phyloP scores from a whole-genome alignment of 2,329 filamentous ascomycete species.

The Exutisphaerella laricina region DNA sequence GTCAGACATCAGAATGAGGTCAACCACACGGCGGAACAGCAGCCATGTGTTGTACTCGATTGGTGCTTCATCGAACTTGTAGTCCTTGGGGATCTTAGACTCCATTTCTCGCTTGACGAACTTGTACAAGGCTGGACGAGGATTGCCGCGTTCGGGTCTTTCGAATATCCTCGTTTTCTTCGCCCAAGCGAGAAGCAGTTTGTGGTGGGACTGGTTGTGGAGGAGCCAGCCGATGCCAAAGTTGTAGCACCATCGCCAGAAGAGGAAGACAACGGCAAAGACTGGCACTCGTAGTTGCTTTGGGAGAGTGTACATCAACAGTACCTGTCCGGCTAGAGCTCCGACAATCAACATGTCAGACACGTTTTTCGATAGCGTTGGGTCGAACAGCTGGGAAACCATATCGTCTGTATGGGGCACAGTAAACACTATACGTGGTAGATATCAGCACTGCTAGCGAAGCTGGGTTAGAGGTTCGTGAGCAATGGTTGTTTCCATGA shows the following conservation, averaged over 20 bases:
- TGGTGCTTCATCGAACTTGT: slow-evolving; percentile 85
- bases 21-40: slow-evolving; percentile 88
- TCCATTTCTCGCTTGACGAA: slow-evolving; percentile 86
- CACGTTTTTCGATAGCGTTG: slow-evolving; percentile 89
- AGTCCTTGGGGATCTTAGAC: slow-evolving; percentile 89
- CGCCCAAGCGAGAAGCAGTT: slow-evolving; percentile 80
- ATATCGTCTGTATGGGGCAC: slow-evolving; percentile 97
- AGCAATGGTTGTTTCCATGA: slow-evolving; percentile 5
- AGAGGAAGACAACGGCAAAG: slow-evolving; percentile 78
- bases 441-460: slow-evolving; percentile 24
- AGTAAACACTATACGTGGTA: slow-evolving; percentile 66
- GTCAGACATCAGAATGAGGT: slow-evolving; percentile 97
- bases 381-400: slow-evolving; percentile 94
- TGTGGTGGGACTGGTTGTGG: slow-evolving; percentile 83
- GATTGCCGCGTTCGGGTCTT: slow-evolving; percentile 74
- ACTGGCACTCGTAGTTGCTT: slow-evolving; percentile 62
- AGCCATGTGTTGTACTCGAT: slow-evolving; percentile 99
- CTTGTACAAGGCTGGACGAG: slow-evolving; percentile 73
- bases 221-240: slow-evolving; percentile 87
- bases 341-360: slow-evolving; percentile 76
- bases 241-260: slow-evolving; percentile 92
- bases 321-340: slow-evolving; percentile 69
- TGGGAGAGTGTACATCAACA: slow-evolving; percentile 69
- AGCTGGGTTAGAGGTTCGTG: slow-evolving; percentile 1
- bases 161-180: slow-evolving; percentile 82